Conservation (phyloP, 192 early-diverging fungal species). For the Haplosporangium gracile region DNA sequence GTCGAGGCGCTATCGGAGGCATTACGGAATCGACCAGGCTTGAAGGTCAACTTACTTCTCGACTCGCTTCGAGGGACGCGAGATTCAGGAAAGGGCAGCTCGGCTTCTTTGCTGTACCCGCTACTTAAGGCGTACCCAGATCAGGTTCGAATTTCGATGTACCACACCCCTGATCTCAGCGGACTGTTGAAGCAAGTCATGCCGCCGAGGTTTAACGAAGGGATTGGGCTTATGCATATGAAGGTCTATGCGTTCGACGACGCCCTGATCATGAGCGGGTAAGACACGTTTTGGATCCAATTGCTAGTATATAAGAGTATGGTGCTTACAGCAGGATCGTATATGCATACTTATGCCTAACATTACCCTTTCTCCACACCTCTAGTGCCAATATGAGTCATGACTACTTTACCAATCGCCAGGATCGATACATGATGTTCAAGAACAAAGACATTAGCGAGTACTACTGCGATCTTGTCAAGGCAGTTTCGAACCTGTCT, state of each 20-base stretch:
- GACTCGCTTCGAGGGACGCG: slow-evolving; percentile 93
- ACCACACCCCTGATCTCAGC: slow-evolving; percentile 89
- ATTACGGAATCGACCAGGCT: slow-evolving; percentile 57
- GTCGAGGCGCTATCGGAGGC: slow-evolving; percentile 71
- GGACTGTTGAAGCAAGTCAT: slow-evolving; percentile 76
- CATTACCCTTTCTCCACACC: neutral
- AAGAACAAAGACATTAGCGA: slow-evolving; percentile 66
- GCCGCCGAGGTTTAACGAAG: slow-evolving; percentile 93
- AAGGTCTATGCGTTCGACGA: slow-evolving; percentile 95
- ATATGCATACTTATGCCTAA: neutral
- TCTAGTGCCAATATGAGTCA: slow-evolving; percentile 91
- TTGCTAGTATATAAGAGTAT: neutral
- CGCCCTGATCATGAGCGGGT: slow-evolving; percentile 84
- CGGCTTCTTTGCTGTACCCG: slow-evolving; percentile 75
- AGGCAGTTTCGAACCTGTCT: slow-evolving; percentile 73
- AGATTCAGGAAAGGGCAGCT: slow-evolving; percentile 61
- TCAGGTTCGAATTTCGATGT: slow-evolving; percentile 80
- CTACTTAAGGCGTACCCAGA: slow-evolving; percentile 75
- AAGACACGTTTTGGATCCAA: slow-evolving; percentile 16
- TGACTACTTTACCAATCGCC: slow-evolving; percentile 96
- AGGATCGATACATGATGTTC: slow-evolving; percentile 94
- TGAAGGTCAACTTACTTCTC: slow-evolving; percentile 84
- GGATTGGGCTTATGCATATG: slow-evolving; percentile 94
- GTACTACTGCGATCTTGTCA: slow-evolving; percentile 81
- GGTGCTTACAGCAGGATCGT: neutral